Evolutionary conservation across 2,329 filamentous ascomycete genomes (phyloP), one percentile per base, ranked within the genome.

Genomic region (Hansfordia pulvinata): DNA sequence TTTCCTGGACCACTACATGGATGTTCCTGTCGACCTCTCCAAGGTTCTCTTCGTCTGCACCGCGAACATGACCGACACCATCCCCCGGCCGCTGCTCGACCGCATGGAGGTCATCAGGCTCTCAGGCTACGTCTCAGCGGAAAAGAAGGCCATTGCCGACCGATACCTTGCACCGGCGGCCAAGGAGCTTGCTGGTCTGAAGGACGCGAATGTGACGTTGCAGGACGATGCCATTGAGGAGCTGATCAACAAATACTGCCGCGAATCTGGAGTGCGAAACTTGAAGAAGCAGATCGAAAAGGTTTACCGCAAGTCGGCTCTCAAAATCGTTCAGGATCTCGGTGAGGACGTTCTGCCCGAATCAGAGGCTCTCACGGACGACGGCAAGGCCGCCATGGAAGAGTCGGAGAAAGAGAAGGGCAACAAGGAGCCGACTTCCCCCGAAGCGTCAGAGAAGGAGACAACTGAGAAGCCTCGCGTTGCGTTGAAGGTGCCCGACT

Each of bases 251-350:
- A 93, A 84, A 14, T 98, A 98, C 60, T 94, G 86, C 57, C 81
- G 90, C 22, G 90, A 98, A 56, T 93, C 85, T 22, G 90, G 90
- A 42, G 92, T 98, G 7, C 78, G 90, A 38, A 98, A 98, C 47
- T 60, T 98, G 34, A 98, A 98, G 69, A 96, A 98, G 62, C 88
- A 96, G 52, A 98, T 98, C 35, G 90, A 98, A 53, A 98, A 98
- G 61, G 84, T 98, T 3, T 98, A 94, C 56, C 76, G 90, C 31
- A 98, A 98, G 56, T 85, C 88, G 10, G 92, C 90, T 1, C 64
- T 98, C 35, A 96, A 94, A 58, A 98, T 98, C 39, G 88, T 98
- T 9, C 80, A 88, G 49, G 86, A 96, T 35, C 66, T 96, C 10
- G 88, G 88, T 26, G 86, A 94, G 45, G 77, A 84, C 5, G 81